These are phyloP conservation scores for Suhomyces faveliae DNA, from an alignment of 805 yeast genomes.

Conservation along the genomic window DNA sequence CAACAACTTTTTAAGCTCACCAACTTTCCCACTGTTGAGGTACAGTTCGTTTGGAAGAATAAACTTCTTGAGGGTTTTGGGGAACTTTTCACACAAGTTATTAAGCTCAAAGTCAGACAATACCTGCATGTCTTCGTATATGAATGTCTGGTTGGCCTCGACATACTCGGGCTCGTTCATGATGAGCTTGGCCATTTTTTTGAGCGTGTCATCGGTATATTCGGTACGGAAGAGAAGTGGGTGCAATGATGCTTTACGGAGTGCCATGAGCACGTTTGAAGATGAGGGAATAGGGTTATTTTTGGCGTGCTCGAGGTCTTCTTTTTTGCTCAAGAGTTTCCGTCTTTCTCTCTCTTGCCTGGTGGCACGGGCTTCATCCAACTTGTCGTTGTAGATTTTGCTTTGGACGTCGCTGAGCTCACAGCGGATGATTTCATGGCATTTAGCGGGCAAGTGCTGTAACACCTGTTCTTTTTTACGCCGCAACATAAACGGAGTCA, in stretches of 20 bases:
- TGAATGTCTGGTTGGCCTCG: slow-evolving; percentile 73
- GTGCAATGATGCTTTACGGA: slow-evolving; percentile 91
- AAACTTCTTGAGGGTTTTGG: slow-evolving; percentile 56
- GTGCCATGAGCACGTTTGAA: slow-evolving; percentile 77
- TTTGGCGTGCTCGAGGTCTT: slow-evolving; percentile 31
- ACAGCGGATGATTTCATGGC: slow-evolving; percentile 63
- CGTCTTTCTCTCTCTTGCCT: slow-evolving; percentile 45
- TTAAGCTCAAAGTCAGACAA: slow-evolving; percentile 92
- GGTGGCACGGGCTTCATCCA: slow-evolving; percentile 44
- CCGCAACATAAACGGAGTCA: slow-evolving; percentile 95
- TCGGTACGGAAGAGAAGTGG: slow-evolving; percentile 76
- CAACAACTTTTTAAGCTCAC: slow-evolving; percentile 55
- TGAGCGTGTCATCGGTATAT: slow-evolving; percentile 55
- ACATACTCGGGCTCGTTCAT: slow-evolving; percentile 78
- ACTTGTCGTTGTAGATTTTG: slow-evolving; percentile 58
- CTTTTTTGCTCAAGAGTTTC: slow-evolving; percentile 34
- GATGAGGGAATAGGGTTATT: slow-evolving; percentile 41
- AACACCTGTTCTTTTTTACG: slow-evolving; percentile 91
- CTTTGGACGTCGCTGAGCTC: slow-evolving; percentile 56
- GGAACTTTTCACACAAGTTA: slow-evolving; percentile 68
- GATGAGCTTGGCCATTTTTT: slow-evolving; percentile 72
- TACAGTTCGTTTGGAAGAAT: slow-evolving; percentile 54
- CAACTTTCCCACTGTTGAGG: slow-evolving; percentile 73
- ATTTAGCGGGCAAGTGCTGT: slow-evolving; percentile 80
- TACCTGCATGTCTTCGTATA: slow-evolving; percentile 90